Evolutionary conservation across 2,329 filamentous ascomycete species (phyloP).

Genomic region (Ophiostoma pallidulum): DNA sequence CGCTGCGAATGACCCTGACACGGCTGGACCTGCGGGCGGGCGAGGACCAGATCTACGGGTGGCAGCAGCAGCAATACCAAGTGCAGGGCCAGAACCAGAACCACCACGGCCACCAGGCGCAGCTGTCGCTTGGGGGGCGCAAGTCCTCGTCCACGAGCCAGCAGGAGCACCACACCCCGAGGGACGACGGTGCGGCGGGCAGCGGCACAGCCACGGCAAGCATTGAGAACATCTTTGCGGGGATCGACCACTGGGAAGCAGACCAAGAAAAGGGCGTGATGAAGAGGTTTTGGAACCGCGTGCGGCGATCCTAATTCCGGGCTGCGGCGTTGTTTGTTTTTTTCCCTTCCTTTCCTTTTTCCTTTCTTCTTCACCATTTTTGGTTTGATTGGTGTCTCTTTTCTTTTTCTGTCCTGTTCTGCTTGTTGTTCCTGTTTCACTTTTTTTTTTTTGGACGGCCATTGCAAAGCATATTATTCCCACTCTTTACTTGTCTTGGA

Average conservation of each 20-base stretch:
- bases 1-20: constrained; percentile 89
- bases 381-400: too few species aligned
- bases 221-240: constrained; percentile 44
- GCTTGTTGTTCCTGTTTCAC: too few species aligned
- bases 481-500: too few species aligned
- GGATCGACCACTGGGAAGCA: constrained; percentile 42
- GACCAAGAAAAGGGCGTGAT: constrained; percentile 44
- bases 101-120: constrained; percentile 10
- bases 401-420: too few species aligned
- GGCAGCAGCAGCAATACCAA: constrained; percentile 39
- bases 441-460: too few species aligned
- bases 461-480: too few species aligned
- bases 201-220: constrained; percentile 39
- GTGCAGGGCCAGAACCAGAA: constrained; percentile 23
- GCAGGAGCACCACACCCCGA: constrained; percentile 9
- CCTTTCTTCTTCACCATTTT: not conserved
- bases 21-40: constrained; percentile 73
- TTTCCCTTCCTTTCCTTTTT: constrained; percentile 1
- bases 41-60: constrained; percentile 63
- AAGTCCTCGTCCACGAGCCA: constrained; percentile 18
- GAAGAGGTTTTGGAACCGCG: constrained; percentile 56
- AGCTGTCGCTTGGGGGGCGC: constrained; percentile 13
- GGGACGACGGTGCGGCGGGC: constrained; percentile 19
- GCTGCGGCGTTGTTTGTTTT: not conserved
- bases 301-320: constrained; percentile 34